Base-by-base conservation (phyloP, 78 protist species). In the Bodo saltans region DNA sequence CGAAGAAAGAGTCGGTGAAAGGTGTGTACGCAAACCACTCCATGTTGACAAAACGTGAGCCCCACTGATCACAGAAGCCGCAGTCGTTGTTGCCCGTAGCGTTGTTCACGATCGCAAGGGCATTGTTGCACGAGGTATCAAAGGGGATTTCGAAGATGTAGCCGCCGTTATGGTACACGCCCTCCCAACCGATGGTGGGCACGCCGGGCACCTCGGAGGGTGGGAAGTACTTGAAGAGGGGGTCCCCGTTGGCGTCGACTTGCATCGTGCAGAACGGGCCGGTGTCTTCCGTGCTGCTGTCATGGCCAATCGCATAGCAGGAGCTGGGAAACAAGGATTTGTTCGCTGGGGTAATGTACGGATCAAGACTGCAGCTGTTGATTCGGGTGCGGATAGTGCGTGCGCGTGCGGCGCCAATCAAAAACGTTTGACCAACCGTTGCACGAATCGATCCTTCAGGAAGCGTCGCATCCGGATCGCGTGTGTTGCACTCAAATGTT, bases 151-250 rank as follows among this genome's bases (percentile, higher is more conserved):
- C 81, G 34, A 76, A 4, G 28, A 38, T 39, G n/a, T 37, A 76
- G 40, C 81, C 81, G 34, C 81, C 81, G 69, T 67, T 42, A 67
- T 76, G 81, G 81, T 76, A 76, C 34, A 76, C 11, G n/a, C 60
- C 60, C 60, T 47, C 60, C 60, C 8, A 8, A 17, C n/a, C 60
- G n/a, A 8, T 8, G 60, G 17, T 47, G n/a, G 60, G 60, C n/a
- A 47, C 17, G n/a, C 60, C 60, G n/a, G 60, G 60, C n/a, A 23
- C n/a, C n/a, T 47, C 60, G 60, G n/a, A 23, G 60, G n/a, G 17
- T 17, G 8, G 8, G 60, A 47, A 8, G 60, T 47, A 47, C n/a
- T 47, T 47, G n/a, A 8, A 47, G n/a, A 47, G 60, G n/a, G 60
- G 60, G n/a, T 8, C 8, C 17, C 60, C 60, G 60, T 8, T 47